phyloP scores from a whole-genome alignment of 495 filamentous ascomycete species.

The Polyplosphaeria fusca region DNA sequence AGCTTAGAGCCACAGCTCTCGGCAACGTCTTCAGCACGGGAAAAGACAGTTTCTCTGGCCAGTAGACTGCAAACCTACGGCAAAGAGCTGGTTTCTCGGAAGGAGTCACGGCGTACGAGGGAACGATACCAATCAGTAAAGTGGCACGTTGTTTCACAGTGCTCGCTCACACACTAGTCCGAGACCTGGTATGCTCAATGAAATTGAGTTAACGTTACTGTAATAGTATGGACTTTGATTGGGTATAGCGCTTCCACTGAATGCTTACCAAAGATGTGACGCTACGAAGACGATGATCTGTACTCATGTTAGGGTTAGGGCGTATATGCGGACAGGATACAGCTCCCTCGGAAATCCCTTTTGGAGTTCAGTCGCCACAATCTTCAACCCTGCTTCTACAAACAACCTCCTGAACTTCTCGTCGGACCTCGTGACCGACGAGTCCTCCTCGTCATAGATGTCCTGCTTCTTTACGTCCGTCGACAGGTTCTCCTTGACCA shows the following conservation, averaged over 20 bases:
- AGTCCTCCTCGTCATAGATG: conserved; percentile 74
- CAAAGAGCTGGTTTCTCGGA: too few relatives aligned
- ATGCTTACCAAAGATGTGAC: too few relatives aligned
- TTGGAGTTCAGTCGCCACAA: conserved; percentile 73
- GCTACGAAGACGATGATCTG: too few relatives aligned
- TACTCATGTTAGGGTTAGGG: conserved; percentile 28
- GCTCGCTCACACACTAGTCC: background rate
- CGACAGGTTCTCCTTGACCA: conserved; percentile 85
- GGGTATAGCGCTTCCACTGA: too few relatives aligned
- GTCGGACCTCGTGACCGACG: conserved; percentile 73
- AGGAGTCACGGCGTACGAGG: too few relatives aligned
- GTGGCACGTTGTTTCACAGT: background rate
- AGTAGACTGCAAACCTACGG: too few relatives aligned
- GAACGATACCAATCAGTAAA: background rate
- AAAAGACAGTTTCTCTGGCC: too few relatives aligned
- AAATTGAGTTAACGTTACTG: too few relatives aligned
- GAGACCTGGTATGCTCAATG: too few relatives aligned
- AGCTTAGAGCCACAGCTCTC: background rate
- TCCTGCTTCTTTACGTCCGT: conserved; percentile 56
- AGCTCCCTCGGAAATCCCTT: conserved; percentile 49
- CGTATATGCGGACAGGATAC: conserved; percentile 42
- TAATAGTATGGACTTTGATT: too few relatives aligned
- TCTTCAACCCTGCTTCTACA: conserved; percentile 59
- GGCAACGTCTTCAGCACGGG: background rate
- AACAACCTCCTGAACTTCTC: conserved; percentile 68